Evolutionary conservation across 2,329 filamentous ascomycete genomes (phyloP).

Genomic region (Fusarium sp.): DNA sequence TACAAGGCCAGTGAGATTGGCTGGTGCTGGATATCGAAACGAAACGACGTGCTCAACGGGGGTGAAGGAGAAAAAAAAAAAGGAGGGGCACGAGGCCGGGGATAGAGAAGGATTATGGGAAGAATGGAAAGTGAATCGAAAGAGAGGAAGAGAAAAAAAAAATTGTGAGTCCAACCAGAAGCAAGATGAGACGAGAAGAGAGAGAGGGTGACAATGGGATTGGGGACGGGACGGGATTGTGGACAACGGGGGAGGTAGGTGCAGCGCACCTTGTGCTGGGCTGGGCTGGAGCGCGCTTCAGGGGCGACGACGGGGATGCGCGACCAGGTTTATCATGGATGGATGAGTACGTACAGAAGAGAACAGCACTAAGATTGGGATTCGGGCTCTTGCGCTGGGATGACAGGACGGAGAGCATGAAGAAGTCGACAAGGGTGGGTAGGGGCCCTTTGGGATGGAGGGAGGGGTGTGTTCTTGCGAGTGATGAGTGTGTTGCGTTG

Average conservation of each 20-base stretch:
- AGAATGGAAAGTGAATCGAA: slow-evolving; percentile 27
- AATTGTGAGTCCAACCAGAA: slow-evolving; percentile 8
- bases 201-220: slow-evolving; percentile 37
- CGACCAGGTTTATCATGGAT: slow-evolving; percentile 37
- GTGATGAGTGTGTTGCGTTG: background rate
- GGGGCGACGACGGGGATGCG: slow-evolving; percentile 39
- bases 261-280: background rate
- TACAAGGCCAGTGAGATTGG: slow-evolving; percentile 15
- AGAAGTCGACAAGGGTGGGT: slow-evolving; percentile 26
- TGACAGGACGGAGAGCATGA: slow-evolving; percentile 33
- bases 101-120: slow-evolving; percentile 27
- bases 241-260: slow-evolving; percentile 14
- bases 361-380: slow-evolving; percentile 38
- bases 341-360: slow-evolving; percentile 18
- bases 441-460: slow-evolving; percentile 16
- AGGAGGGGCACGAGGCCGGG: slow-evolving; percentile 23
- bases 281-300: slow-evolving; percentile 28
- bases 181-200: slow-evolving; percentile 33
- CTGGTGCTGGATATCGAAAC: slow-evolving; percentile 33
- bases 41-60: slow-evolving; percentile 18
- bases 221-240: slow-evolving; percentile 20
- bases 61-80: slow-evolving; percentile 9
- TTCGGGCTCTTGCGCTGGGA: slow-evolving; percentile 28
- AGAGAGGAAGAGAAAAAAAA: slow-evolving; percentile 30
- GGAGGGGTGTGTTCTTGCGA: slow-evolving; percentile 2